Evolutionary conservation across 495 filamentous ascomycete species (phyloP).

Genomic region (Aspergillus biplanus): DNA sequence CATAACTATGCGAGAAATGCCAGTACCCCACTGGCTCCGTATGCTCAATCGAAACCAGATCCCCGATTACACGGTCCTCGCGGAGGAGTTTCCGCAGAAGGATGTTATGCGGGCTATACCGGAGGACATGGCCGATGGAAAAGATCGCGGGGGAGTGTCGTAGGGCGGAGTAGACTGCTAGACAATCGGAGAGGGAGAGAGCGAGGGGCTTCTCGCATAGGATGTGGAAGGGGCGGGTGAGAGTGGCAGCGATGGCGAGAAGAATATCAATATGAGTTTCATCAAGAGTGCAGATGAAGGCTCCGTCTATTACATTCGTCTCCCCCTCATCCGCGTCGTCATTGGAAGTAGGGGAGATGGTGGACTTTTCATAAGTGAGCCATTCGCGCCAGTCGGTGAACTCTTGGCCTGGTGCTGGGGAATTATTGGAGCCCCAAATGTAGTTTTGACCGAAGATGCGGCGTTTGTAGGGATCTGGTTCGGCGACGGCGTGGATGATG

Average conservation of each 20-base stretch:
- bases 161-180: slow-evolving; percentile 68
- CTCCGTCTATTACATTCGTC: slow-evolving; percentile 63
- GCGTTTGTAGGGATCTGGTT: slow-evolving; percentile 80
- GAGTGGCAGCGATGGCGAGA: slow-evolving; percentile 64
- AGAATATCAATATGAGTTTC: slow-evolving; percentile 85
- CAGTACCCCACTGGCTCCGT: slow-evolving; percentile 95
- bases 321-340: not conserved
- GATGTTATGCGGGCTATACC: slow-evolving; percentile 91
- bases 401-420: slow-evolving; percentile 53
- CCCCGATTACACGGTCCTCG: slow-evolving; percentile 72
- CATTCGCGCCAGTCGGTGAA: slow-evolving; percentile 79
- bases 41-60: slow-evolving; percentile 83
- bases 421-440: slow-evolving; percentile 59
- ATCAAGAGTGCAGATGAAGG: slow-evolving; percentile 87
- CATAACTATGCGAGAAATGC: slow-evolving; percentile 95
- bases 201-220: slow-evolving; percentile 96
- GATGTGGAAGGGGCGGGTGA: slow-evolving; percentile 61
- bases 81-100: slow-evolving; percentile 77
- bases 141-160: slow-evolving; percentile 53
- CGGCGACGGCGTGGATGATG: slow-evolving; percentile 74
- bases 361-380: slow-evolving; percentile 9
- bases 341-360: not conserved
- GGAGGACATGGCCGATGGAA: slow-evolving; percentile 78
- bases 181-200: slow-evolving; percentile 73
- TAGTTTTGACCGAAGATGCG: slow-evolving; percentile 64